phyloP scores from a whole-genome alignment of 768 basidiomycete genomes.

The Leccinum subgranulosum region DNA sequence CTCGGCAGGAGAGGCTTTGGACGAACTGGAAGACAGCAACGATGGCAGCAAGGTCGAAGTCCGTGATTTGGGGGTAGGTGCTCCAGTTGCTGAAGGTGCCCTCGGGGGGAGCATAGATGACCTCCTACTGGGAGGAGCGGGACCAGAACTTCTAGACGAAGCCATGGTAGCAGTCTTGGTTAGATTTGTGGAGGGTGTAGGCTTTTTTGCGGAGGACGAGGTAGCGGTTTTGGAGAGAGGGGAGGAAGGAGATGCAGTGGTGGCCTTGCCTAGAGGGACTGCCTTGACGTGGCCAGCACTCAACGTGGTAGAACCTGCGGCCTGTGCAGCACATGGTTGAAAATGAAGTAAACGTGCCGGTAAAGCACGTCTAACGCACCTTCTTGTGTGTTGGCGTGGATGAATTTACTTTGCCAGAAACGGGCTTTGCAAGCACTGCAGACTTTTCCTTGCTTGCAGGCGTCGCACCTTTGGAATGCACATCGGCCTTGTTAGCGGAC shows the following conservation, averaged over 20 bases:
- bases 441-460: constrained; percentile 31
- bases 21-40: constrained; percentile 20
- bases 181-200: constrained; percentile 27
- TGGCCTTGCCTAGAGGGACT: constrained; percentile 41
- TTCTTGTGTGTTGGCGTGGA: constrained; percentile 65
- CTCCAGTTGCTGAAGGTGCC: constrained; percentile 38
- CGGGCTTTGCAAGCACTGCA: constrained; percentile 40
- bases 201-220: constrained; percentile 30
- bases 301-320: constrained; percentile 65
- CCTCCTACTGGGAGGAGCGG: constrained; percentile 33
- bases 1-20: constrained; percentile 20
- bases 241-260: constrained; percentile 29
- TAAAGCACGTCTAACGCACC: constrained; percentile 39
- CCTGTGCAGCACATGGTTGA: constrained; percentile 40
- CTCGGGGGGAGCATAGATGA: constrained; percentile 34
- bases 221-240: constrained; percentile 31
- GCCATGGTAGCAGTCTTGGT: constrained; percentile 34
- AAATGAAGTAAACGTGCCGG: constrained; percentile 21
- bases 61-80: constrained; percentile 39
- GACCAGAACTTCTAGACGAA: constrained; percentile 30
- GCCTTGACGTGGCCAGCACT: constrained; percentile 53
- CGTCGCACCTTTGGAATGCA: constrained; percentile 26
- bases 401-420: constrained; percentile 45
- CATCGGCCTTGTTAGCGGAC: constrained; percentile 24
- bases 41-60: constrained; percentile 28